A percentile compares a stretch with the other conserved stretches of the same genome.
phyloP scores from a whole-genome alignment of 352 stramenopile genomes.

The Pythium insidiosum region DNA sequence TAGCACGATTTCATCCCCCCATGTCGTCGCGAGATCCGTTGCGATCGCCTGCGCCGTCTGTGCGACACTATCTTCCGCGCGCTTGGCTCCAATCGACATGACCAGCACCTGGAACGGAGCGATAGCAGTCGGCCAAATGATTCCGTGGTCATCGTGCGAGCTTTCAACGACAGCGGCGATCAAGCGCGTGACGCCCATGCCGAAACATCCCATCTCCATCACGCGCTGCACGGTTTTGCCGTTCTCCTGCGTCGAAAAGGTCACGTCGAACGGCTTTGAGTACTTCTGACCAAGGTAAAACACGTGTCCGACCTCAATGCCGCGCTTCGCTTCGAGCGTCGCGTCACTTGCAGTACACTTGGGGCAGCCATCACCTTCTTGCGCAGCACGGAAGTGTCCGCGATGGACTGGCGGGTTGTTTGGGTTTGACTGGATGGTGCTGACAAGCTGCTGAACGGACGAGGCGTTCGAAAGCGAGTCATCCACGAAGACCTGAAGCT shows the following conservation, averaged over 20 bases:
- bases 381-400: conserved; percentile 57
- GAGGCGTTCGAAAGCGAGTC: conserved; percentile 29
- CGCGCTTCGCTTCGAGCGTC: conserved; percentile 57
- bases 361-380: conserved; percentile 57
- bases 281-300: conserved; percentile 89
- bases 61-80: conserved; percentile 32
- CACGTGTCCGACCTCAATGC: conserved; percentile 86
- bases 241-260: conserved; percentile 31
- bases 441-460: not conserved
- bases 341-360: conserved; percentile 20
- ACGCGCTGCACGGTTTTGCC: conserved; percentile 28
- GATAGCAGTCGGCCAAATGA: conserved; percentile 76
- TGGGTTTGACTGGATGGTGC: no score
- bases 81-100: conserved; percentile 63
- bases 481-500: conserved; percentile 48
- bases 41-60: conserved; percentile 42
- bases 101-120: conserved; percentile 77
- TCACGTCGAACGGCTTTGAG: conserved; percentile 69
- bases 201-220: conserved; percentile 87
- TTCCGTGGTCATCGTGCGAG: conserved; percentile 66
- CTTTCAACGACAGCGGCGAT: conserved; percentile 77
- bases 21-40: conserved; percentile 26
- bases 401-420: conserved; percentile 10
- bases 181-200: conserved; percentile 77
- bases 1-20: conserved; percentile 58